Conservation (phyloP, 1,139 yeast genomes). For the Yamadazyma dushanensis region DNA sequence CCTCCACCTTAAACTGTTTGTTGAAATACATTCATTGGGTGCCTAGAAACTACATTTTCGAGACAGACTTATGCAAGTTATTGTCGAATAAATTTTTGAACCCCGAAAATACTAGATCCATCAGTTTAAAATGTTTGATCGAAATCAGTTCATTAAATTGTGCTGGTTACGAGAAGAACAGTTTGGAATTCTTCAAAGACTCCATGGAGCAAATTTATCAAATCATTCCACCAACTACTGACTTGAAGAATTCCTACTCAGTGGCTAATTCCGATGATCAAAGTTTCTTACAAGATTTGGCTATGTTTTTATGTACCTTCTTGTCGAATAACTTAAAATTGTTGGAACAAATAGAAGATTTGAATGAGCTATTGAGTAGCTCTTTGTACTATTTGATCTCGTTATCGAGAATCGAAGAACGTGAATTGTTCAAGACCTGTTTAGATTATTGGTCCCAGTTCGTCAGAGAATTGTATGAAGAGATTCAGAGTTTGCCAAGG, state of each 20-base stretch:
- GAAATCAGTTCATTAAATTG: constrained; percentile 76
- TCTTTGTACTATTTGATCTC: constrained; percentile 82
- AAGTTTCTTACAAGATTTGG: constrained; percentile 92
- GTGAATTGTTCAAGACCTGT: constrained; percentile 93
- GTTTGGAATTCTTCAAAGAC: constrained; percentile 68
- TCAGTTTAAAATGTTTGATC: constrained; percentile 86
- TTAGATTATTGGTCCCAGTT: constrained; percentile 91
- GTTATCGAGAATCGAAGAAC: constrained; percentile 87
- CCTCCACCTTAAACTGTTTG: constrained; percentile 81
- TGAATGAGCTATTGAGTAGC: constrained; percentile 61
- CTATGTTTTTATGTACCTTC: constrained; percentile 88
- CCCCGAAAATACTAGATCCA: constrained; percentile 79
- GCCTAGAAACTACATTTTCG: constrained; percentile 85
- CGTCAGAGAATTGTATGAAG: constrained; percentile 78
- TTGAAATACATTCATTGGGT: constrained; percentile 92
- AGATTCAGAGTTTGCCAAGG: constrained; percentile 77
- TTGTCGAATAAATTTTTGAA: constrained; percentile 74
- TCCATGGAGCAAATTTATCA: constrained; percentile 70
- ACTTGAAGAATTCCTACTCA: constrained; percentile 71
- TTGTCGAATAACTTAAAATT: constrained; percentile 72
- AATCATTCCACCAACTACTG: constrained; percentile 74
- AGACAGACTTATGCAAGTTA: constrained; percentile 73
- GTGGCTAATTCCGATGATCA: constrained; percentile 83
- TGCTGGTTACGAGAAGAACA: constrained; percentile 64
- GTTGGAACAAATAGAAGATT: constrained; percentile 63